Evolutionary conservation across 1,284 basidiomycete genomes (phyloP), one percentile per base, ranked within the genome.

Genomic region (Phaffia rhodozyma): DNA sequence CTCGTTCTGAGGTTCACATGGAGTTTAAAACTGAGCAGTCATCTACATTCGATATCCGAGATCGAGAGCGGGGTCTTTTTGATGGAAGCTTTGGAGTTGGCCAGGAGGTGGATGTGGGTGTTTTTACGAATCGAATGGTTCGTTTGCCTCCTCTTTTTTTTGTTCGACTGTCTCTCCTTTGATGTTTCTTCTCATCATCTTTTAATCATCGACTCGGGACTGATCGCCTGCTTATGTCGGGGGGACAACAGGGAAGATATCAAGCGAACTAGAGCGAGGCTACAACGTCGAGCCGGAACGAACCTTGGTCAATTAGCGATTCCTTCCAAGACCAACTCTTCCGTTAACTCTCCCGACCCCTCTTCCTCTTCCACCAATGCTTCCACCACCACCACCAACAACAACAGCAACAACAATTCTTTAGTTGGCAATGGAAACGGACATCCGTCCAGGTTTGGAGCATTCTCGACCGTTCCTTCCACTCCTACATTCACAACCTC

Each of bases 31-130:
- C 79, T 98, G 30, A 89, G 86, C 5, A 86, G 84, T 58, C 91
- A 97, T 75, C 80, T 97, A 56, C 88, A 94, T 76, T 82, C 86
- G 6, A 83, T 86, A 63, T 80, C 84, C 55, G 89, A 93, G 69
- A 86, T 91, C 61, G 90, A 89, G 72, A 79, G 83, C 13, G 82
- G 88, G 21, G 87, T 96, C 50, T 96, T 97, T 74, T 82, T 86
- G 78, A 82, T 98, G 69, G 93, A 99, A 77, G 81, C 89, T 55
- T 83, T 93, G 52, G 96, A 98, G 77, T 79, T 98, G 48, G 71
- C 91, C 34, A 79, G 96, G 60, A 77, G 96, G 68, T 97, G 91
- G 88, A 82, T 94, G 76, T 99, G 96, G 96, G 89, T 96, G 11
- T 94, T 97, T 75, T 77, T 98, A 69, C 83, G 96, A 23, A 84